A percentile compares a stretch with the other conserved stretches of the same genome.
phyloP scores from a whole-genome alignment of 192 early-diverging fungal species.

The Linnemannia elongata region DNA sequence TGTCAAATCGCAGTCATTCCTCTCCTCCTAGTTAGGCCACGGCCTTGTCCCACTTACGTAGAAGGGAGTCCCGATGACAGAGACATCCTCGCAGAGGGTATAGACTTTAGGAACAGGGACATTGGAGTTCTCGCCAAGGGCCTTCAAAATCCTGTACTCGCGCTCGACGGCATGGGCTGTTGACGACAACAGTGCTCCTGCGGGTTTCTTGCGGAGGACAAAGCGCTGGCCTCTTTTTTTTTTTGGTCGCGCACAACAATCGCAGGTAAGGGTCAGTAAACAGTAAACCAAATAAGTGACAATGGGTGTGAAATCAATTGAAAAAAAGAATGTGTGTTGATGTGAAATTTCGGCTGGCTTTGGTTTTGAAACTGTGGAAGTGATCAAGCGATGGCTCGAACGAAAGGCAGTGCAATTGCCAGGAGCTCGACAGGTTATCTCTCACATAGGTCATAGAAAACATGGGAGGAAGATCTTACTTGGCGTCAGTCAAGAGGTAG shows the following conservation, averaged over 20 bases:
- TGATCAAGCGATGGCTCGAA: background rate
- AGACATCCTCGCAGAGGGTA: constrained; percentile 87
- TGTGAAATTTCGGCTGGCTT: background rate
- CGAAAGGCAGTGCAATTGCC: background rate
- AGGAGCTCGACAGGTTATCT: no score
- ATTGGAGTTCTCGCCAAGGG: constrained; percentile 76
- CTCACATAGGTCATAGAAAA: no score
- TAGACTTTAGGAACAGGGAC: constrained; percentile 94
- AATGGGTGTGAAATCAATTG: no score
- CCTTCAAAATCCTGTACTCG: constrained; percentile 86
- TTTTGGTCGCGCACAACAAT: constrained; percentile 11
- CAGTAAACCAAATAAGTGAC: background rate
- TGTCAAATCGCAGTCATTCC: background rate
- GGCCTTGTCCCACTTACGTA: constrained; percentile 69
- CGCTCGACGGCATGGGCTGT: constrained; percentile 95
- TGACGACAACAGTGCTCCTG: constrained; percentile 84
- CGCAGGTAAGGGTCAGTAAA: background rate
- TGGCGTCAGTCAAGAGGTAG: constrained; percentile 83
- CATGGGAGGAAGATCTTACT: constrained; percentile 56
- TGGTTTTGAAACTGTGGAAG: background rate
- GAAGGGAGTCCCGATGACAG: constrained; percentile 92
- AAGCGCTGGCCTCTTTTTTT: constrained; percentile 70
- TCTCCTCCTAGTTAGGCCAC: background rate
- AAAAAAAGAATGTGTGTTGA: background rate
- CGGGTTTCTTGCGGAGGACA: constrained; percentile 94